Percentiles rank a stretch among this genome's conserved stretches.
Conservation (phyloP, 2,329 filamentous ascomycete species). For the Teratosphaeriaceae sp. region DNA sequence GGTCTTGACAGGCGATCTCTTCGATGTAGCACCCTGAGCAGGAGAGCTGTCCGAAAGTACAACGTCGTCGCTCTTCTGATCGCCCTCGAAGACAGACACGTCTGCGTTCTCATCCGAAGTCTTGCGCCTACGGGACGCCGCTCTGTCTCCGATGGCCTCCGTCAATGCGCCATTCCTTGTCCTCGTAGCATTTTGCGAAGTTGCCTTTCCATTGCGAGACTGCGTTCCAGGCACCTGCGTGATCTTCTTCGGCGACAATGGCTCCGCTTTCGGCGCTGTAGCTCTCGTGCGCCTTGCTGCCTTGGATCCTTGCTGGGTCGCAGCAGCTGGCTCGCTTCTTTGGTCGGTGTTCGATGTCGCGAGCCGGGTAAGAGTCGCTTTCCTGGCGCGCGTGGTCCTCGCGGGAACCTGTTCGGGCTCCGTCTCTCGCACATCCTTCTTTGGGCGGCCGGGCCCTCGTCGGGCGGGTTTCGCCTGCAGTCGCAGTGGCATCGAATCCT, state of each 20-base stretch:
- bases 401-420: not conserved
- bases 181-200: slow-evolving; percentile 3
- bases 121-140: slow-evolving; percentile 14
- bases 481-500: slow-evolving; percentile 2
- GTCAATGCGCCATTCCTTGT: not conserved
- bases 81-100: slow-evolving; percentile 8
- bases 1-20: not conserved
- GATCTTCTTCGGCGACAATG: slow-evolving; percentile 32
- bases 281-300: slow-evolving; percentile 1
- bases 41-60: slow-evolving; percentile 4
- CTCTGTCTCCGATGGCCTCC: slow-evolving; percentile 6
- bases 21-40: slow-evolving; percentile 3
- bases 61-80: slow-evolving; percentile 3
- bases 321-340: too few relatives aligned
- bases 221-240: slow-evolving; percentile 25
- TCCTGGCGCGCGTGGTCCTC: slow-evolving; percentile 14
- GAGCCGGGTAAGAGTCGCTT: too few relatives aligned
- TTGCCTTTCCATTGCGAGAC: slow-evolving; percentile 8
- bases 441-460: slow-evolving; percentile 5
- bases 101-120: slow-evolving; percentile 28
- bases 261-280: slow-evolving; percentile 17
- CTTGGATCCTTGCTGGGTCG: not conserved
- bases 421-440: slow-evolving; percentile 1
- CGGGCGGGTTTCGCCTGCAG: slow-evolving; percentile 6
- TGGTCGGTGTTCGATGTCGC: slow-evolving; percentile 1